Evolutionary conservation across 495 filamentous ascomycete species (phyloP).

Genomic region (Thermochaetoides thermophila): DNA sequence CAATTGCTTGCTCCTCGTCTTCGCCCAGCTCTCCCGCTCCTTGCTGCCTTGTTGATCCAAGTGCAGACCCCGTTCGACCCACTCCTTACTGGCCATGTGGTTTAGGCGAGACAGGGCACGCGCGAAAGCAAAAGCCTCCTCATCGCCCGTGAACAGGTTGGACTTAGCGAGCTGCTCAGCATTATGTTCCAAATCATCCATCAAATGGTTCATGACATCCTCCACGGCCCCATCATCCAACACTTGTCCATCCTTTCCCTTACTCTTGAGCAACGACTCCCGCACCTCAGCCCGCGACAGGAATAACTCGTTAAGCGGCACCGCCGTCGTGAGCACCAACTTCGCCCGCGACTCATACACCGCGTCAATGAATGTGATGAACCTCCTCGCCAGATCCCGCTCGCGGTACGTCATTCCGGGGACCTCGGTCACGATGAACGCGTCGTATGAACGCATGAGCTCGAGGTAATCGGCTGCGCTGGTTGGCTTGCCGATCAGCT

Average conservation of each 20-base stretch:
- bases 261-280: constrained; percentile 30
- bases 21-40: constrained; percentile 51
- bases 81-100: constrained; percentile 89
- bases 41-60: constrained; percentile 42
- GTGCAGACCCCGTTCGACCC: constrained; percentile 80
- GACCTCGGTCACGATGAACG: constrained; percentile 81
- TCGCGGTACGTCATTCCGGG: constrained; percentile 77
- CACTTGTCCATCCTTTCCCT: constrained; percentile 19
- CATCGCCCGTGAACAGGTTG: constrained; percentile 83
- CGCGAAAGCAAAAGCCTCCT: constrained; percentile 93
- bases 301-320: constrained; percentile 75
- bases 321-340: constrained; percentile 78
- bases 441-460: constrained; percentile 75
- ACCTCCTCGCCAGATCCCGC: constrained; percentile 80
- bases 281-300: constrained; percentile 64
- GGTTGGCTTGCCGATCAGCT: constrained; percentile 75
- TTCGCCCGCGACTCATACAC: constrained; percentile 84
- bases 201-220: constrained; percentile 73
- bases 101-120: constrained; percentile 68
- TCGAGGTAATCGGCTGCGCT: constrained; percentile 93
- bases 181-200: constrained; percentile 86
- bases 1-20: constrained; percentile 49
- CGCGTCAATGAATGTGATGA: constrained; percentile 96
- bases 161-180: constrained; percentile 74
- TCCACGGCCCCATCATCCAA: constrained; percentile 41